Evolutionary conservation across 108 stramenopile species (phyloP), one percentile per base, ranked within the genome.

Genomic region (Nitzschia sp.): DNA sequence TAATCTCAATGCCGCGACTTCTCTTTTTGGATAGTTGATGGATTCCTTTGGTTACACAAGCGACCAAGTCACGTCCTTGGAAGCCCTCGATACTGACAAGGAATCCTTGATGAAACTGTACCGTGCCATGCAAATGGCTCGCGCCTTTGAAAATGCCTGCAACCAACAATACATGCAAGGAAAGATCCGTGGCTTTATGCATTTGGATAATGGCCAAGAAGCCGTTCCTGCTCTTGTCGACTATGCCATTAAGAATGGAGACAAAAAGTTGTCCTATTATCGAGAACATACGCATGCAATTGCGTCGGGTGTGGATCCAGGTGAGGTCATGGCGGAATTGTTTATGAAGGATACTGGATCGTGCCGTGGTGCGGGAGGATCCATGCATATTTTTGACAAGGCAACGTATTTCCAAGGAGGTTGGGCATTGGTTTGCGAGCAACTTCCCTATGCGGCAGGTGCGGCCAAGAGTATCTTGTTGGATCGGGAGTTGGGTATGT

Each of bases 91-190:
- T 26, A 69, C 63, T 58, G 79, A 84, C 80, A 94, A 96, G 73
- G 89, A 89, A 22, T 78, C 56, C 10, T 78, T 96, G 29, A 59
- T 91, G 66, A 75, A 92, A 55, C 58, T 88, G 38, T 94, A 96
- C 89, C 87, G 88, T 58, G 81, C 90, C 56, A 91, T 96, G 84
- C 83, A 89, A 67, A 55, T 96, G 80, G 90, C 90, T 38, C 89
- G 97, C 52, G 88, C 85, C 56, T 98, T 98, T 65, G 97, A 98
- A 68, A 98, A 98, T 74, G 95, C 97, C 42, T 98, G 97, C 87
- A 97, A 96, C 81, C 96, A 97, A 73, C 89, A 93, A 41, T 98
- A 98, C 86, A 98, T 98, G 97, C 95, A 96, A 65, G 96, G 93
- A 41, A 93, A 90, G 72, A 95, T 95, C 57, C 89, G 97, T 66